Conservation (phyloP, 805 yeast species). For the Candida yuanshanica region DNA sequence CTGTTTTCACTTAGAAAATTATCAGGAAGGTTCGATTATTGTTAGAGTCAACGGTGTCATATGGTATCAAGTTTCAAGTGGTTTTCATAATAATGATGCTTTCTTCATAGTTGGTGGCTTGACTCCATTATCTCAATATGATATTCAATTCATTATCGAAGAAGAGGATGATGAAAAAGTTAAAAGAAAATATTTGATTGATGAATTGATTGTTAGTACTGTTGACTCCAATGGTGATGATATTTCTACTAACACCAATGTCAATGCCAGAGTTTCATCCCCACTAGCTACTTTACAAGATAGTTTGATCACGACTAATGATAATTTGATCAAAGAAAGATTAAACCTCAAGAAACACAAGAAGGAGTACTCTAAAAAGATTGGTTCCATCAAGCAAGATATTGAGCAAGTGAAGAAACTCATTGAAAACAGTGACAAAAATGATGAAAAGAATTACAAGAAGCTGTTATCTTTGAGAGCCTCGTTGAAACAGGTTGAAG, state of each 20-base stretch:
- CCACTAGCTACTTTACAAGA: constrained; percentile 63
- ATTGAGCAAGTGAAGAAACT: constrained; percentile 47
- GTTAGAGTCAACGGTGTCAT: constrained; percentile 58
- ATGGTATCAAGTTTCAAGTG: constrained; percentile 62
- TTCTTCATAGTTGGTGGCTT: constrained; percentile 58
- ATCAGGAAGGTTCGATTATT: constrained; percentile 35
- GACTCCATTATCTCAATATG: constrained; percentile 60
- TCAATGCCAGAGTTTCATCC: constrained; percentile 34
- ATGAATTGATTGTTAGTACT: constrained; percentile 36
- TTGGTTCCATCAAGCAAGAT: constrained; percentile 47
- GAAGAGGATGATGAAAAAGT: constrained; percentile 22
- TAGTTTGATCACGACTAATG: constrained; percentile 58
- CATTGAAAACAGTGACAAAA: constrained; percentile 41
- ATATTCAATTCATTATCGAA: constrained; percentile 40
- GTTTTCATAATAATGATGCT: constrained; percentile 40
- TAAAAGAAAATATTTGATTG: constrained; percentile 29
- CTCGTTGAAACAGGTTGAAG: constrained; percentile 21
- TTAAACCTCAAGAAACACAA: constrained; percentile 49
- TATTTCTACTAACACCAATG: constrained; percentile 26
- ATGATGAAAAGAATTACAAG: constrained; percentile 45
- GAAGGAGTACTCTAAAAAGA: constrained; percentile 51
- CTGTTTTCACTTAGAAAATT: constrained; percentile 44
- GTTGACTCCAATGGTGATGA: constrained; percentile 19
- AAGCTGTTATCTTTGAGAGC: constrained; percentile 17
- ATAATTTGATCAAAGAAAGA: constrained; percentile 52